Base-by-base conservation (phyloP, 352 stramenopile genomes). In the Phytopythium ostracodes region DNA sequence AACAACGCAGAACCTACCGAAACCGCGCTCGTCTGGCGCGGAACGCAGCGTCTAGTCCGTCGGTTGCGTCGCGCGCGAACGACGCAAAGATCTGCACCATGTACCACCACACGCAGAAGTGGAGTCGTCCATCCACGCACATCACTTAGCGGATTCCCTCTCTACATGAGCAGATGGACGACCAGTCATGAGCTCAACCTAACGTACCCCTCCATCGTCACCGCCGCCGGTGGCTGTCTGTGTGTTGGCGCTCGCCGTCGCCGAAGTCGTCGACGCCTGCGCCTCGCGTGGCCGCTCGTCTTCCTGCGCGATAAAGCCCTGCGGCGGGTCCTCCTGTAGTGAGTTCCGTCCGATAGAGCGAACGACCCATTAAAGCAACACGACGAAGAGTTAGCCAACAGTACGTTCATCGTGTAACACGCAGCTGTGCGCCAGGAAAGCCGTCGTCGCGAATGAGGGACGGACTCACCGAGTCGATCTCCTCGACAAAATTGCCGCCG, bases 401-500 rank as follows among this genome's bases (percentile, higher is more conserved):
- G 20, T 10, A 50, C 4, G 22, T 20, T 40, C 33, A 38, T 1
- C 33, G 33, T 38, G 8, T n/a, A n/a, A n/a, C n/a, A n/a, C n/a
- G n/a, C n/a, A n/a, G n/a, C n/a, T n/a, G n/a, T n/a, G n/a, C n/a
- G n/a, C n/a, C n/a, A n/a, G n/a, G n/a, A n/a, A n/a, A n/a, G n/a
- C n/a, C n/a, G n/a, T n/a, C n/a, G n/a, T n/a, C n/a, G n/a, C n/a
- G 12, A 33, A 22, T 17, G 22, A 29, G 3, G 4, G 4, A 24
- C 15, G 46, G 24, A 20, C 22, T 36, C 63, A 90, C 87, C 61
- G 77, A 71, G 62, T 96, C 84, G 56, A 96, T 74, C 66, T 94
- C 81, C 64, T 96, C 87, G 47, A 96, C 87, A 67, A 96, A 96
- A 72, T 91, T 91, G 40, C 87, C 75, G 36, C 73, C 72, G 71